Evolutionary conservation across 2,329 filamentous ascomycete genomes (phyloP), one percentile per base, ranked within the genome.

Genomic region (Penicillium paneum): DNA sequence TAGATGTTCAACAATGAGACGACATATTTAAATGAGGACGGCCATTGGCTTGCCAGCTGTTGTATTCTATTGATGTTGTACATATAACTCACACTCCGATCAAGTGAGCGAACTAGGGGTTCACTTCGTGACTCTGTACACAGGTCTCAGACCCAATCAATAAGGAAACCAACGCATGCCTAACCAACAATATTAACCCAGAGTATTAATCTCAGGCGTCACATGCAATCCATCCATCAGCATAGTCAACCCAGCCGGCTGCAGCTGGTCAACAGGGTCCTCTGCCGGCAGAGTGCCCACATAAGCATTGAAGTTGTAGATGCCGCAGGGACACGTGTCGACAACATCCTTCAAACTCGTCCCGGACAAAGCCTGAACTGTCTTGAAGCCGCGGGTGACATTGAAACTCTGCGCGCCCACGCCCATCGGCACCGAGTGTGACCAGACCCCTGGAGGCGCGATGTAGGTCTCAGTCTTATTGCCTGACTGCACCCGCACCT

Each of bases 291-390:
- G 68, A 1, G 74, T 78, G 13, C 81, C 81, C 0, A 81, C 79
- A 56, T 80, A 83, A 13, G 79, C 76, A 54, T 83, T 83, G 71
- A 79, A 83, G 68, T 83, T 83, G 71, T 82, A 82, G 45, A 82
- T 71, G 3, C 81, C 67, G 40, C 65, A 83, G 17, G 76, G 67
- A 61, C 81, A 84, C 15, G 68, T 68, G 39, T 78, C 68, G 1
- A 73, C 69, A 35, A 84, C 76, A 36, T 82, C 74, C 67, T 79
- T 80, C n/a, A 78, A 64, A 10, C 79, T 79, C 0, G 75, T 78
- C 7, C 73, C 79, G 12, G 72, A 72, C 5, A 83, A 57, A 42
- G 44, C 38, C 4, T 53, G 10, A 4, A 81, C 72, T 0, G 68
- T 74, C 36, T 71, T 50, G 1, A 70, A 72, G 31, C 71, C 68